These are phyloP conservation scores for Wickerhamiella alocasiicola DNA, from an alignment of 805 yeast species.

Conservation along the genomic window DNA sequence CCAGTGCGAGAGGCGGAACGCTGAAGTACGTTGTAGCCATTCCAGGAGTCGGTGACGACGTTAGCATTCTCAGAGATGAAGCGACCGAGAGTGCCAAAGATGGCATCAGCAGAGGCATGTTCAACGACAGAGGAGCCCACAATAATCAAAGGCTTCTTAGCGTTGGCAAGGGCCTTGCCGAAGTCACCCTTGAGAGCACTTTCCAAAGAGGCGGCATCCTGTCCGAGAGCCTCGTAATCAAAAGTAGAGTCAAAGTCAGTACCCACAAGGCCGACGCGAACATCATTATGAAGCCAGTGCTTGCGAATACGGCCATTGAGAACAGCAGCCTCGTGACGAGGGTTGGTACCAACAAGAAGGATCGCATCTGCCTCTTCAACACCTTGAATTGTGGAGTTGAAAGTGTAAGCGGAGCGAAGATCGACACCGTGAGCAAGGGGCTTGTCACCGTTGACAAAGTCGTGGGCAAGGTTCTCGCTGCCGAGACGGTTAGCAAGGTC, in stretches of 20 bases:
- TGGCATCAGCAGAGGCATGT: constrained; percentile 48
- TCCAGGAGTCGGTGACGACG: constrained; percentile 64
- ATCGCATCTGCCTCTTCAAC: constrained; percentile 75
- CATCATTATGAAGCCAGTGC: constrained; percentile 61
- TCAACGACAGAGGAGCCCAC: constrained; percentile 72
- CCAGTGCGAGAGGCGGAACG: constrained; percentile 83
- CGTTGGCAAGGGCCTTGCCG: constrained; percentile 54
- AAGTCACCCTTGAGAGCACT: constrained; percentile 52
- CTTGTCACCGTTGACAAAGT: constrained; percentile 43
- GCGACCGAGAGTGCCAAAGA: constrained; percentile 40
- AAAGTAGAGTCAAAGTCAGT: constrained; percentile 69
- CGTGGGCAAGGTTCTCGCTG: constrained; percentile 70
- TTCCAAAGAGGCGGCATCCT: constrained; percentile 41
- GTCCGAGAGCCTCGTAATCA: constrained; percentile 50
- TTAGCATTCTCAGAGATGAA: constrained; percentile 46
- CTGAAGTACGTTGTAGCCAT: constrained; percentile 66
- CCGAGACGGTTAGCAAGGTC: constrained; percentile 66
- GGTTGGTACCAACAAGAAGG: constrained; percentile 72
- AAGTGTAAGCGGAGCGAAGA: constrained; percentile 63
- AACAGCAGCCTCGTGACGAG: constrained; percentile 83
- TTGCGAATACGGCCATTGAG: constrained; percentile 73
- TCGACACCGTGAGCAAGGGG: constrained; percentile 60
- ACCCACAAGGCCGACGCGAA: constrained; percentile 56
- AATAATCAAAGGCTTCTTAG: constrained; percentile 64
- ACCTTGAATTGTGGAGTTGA: constrained; percentile 69